Evolutionary conservation across 108 stramenopile species (phyloP).

Genomic region (Fistulifera pelliculosa): DNA sequence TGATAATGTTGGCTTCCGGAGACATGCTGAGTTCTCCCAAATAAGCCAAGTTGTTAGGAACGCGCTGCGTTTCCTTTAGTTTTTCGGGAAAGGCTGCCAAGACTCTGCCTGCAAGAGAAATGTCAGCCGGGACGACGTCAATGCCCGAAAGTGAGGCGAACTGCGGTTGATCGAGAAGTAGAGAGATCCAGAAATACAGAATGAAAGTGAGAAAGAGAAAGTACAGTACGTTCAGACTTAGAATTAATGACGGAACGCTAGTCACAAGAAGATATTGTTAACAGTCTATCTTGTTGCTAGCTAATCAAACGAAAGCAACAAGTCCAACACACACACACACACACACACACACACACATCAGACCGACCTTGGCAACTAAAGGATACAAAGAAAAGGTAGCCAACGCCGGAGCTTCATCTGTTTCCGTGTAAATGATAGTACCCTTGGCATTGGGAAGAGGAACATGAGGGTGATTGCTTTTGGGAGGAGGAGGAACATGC

Average conservation of each 20-base stretch:
- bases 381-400: slow-evolving; percentile 87
- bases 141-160: slow-evolving; percentile 60
- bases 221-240: too few relatives aligned
- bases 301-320: too few relatives aligned
- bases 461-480: slow-evolving; percentile 67
- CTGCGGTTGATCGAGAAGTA: slow-evolving; percentile 26
- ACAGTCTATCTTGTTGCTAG: too few relatives aligned
- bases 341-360: too few relatives aligned
- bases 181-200: too few relatives aligned
- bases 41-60: slow-evolving; percentile 77
- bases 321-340: too few relatives aligned
- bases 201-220: too few relatives aligned
- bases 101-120: slow-evolving; percentile 79
- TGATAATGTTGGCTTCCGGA: slow-evolving; percentile 73
- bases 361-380: slow-evolving; percentile 71
- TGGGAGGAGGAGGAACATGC: slow-evolving; percentile 51
- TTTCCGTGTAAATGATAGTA: slow-evolving; percentile 84
- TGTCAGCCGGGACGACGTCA: slow-evolving; percentile 78
- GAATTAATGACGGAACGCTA: too few relatives aligned
- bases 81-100: slow-evolving; percentile 78
- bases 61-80: slow-evolving; percentile 66
- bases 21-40: slow-evolving; percentile 78
- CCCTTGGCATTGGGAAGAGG: slow-evolving; percentile 56
- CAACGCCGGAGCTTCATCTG: slow-evolving; percentile 87
- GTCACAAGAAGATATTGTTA: too few relatives aligned